Conservation (phyloP, 495 filamentous ascomycete species). For the Penicillium odoratum region DNA sequence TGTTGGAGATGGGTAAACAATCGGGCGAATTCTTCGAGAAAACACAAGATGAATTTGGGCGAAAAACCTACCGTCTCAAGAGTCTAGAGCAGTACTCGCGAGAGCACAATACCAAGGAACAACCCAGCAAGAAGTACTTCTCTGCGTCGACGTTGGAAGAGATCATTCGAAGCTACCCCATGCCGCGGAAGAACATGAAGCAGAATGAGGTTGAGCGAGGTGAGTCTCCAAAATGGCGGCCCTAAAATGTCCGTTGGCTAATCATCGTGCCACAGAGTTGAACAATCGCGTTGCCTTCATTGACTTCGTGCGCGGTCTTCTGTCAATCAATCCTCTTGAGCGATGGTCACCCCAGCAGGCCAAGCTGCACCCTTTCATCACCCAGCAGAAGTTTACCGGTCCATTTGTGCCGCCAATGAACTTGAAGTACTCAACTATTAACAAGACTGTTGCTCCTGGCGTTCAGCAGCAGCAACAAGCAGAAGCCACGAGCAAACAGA, state of each 20-base stretch:
- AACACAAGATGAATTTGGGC: conserved; percentile 84
- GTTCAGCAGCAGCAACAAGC: conserved; percentile 96
- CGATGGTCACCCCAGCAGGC: conserved; percentile 98
- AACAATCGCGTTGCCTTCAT: conserved; percentile 98
- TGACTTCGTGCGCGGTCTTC: conserved; percentile 93
- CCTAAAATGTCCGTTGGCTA: conserved; percentile 14
- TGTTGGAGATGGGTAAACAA: conserved; percentile 99
- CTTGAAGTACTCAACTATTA: conserved; percentile 76
- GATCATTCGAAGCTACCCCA: conserved; percentile 94
- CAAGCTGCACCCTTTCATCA: conserved; percentile 97
- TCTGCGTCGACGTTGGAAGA: conserved; percentile 89
- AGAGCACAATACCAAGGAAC: conserved; percentile 94
- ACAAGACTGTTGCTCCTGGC: conserved; percentile 89
- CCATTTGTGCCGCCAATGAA: conserved; percentile 98
- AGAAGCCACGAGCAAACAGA: conserved; percentile 86
- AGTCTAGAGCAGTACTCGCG: conserved; percentile 95
- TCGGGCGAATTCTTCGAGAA: conserved; percentile 98
- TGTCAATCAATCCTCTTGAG: conserved; percentile 95
- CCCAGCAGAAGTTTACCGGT: conserved; percentile 94
- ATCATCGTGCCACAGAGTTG: conserved; percentile 67
- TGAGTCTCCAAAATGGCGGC: conserved; percentile 41
- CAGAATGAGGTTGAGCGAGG: conserved; percentile 93
- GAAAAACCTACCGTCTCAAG: conserved; percentile 89
- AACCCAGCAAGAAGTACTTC: conserved; percentile 99
- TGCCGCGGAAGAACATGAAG: conserved; percentile 99